These are phyloP conservation scores for Alternaria sp. DNA, from an alignment of 2,329 filamentous ascomycete species.

Conservation along the genomic window DNA sequence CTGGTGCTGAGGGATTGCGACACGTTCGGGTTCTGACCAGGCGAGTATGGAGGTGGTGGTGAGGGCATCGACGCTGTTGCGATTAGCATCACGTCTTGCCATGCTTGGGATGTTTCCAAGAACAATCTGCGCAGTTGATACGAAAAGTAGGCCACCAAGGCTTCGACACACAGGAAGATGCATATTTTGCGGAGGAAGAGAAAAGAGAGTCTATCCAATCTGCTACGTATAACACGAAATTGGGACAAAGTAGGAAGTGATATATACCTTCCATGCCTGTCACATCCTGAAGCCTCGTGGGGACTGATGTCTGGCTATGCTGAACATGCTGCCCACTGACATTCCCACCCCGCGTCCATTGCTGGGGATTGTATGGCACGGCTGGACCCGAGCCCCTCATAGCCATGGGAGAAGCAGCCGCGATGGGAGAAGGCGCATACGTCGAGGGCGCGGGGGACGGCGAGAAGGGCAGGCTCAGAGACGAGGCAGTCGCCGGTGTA, in stretches of 20 bases:
- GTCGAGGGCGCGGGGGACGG: slow-evolving; percentile 46
- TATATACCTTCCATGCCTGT: slow-evolving; percentile 60
- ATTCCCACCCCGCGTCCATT: slow-evolving; percentile 55
- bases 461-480: slow-evolving; percentile 49
- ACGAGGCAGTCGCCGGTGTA: slow-evolving; percentile 51
- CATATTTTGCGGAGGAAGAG: neutral
- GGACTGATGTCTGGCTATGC: slow-evolving; percentile 40
- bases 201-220: slow-evolving; percentile 3
- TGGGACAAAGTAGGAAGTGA: slow-evolving; percentile 10
- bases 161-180: slow-evolving; percentile 1
- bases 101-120: slow-evolving; percentile 1
- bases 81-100: slow-evolving; percentile 26
- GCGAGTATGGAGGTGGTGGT: slow-evolving; percentile 60
- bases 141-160: neutral
- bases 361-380: slow-evolving; percentile 59
- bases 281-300: slow-evolving; percentile 47
- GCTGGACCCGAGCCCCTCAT: slow-evolving; percentile 37
- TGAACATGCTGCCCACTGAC: slow-evolving; percentile 50
- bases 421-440: slow-evolving; percentile 43
- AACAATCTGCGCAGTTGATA: slow-evolving; percentile 7
- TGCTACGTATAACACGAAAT: slow-evolving; percentile 1
- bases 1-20: slow-evolving; percentile 40
- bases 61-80: slow-evolving; percentile 57
- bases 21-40: slow-evolving; percentile 51
- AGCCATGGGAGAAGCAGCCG: slow-evolving; percentile 48